Evolutionary conservation across 2,329 filamentous ascomycete species (phyloP), one percentile per base, ranked within the genome.

Genomic region (Colletotrichum agaves): DNA sequence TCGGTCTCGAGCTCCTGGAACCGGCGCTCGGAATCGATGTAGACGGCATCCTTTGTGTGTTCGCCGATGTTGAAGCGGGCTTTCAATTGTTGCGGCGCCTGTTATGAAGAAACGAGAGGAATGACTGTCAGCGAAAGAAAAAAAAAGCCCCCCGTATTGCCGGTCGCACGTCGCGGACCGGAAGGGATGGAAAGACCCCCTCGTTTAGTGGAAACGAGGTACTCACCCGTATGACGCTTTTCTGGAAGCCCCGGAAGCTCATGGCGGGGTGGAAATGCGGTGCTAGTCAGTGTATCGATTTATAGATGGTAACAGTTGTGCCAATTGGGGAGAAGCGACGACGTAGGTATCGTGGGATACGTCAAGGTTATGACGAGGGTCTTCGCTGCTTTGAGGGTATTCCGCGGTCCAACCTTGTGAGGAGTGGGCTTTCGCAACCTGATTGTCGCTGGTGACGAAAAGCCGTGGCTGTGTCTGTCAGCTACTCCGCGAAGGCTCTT

Each of bases 171-270:
- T 46, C 37, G 27, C 52, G 27, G 41, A 46, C 33, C 63, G 55
- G 46, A 60, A 56, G 27, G 27, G 15, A 46, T 39, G 53, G 63
- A 39, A 39, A 61, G 58, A 60, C 69, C 69, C 69, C 67, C 69
- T 71, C 69, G 46, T 47, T 71, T 37, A 41, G 52, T 47, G 74
- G 76, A 60, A 60, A 73, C 70, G 76, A 56, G n/a, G n/a, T n/a
- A 70, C 69, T 70, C 87, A 95, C 95, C 82, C 96, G 89, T 71
- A 89, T 88, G 77, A 97, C 85, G 84, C 91, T 91, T 86, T 98
- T 98, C 79, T 92, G 90, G 76, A 99, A 93, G 76, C 96, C 96
- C 82, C 96, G 97, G 87, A 97, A 94, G 88, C 94, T 98, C 96
- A 99, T 98, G 77, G 61, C 76, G 76, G 58, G 62, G 68, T 67